These are phyloP conservation scores for Phytopythium helicoides DNA, from an alignment of 352 stramenopile species.

Conservation along the genomic window DNA sequence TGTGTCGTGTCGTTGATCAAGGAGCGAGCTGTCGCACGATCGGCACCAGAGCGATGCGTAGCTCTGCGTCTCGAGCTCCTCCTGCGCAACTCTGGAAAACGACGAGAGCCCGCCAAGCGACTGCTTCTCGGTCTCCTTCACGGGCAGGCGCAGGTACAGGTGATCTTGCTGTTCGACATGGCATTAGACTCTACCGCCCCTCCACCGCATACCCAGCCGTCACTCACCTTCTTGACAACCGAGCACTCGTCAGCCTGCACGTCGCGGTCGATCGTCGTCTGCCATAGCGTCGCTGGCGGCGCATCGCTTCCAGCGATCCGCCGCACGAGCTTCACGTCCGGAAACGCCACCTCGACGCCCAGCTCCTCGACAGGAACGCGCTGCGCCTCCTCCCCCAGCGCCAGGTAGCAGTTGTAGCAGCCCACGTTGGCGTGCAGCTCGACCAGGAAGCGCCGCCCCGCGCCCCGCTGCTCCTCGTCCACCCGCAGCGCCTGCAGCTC, in stretches of 20 bases:
- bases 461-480: conserved; percentile 2
- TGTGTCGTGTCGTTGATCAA: background rate
- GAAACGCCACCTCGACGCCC: conserved; percentile 35
- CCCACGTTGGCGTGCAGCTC: conserved; percentile 84
- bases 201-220: too few relatives aligned
- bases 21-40: conserved; percentile 24
- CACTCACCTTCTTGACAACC: conserved; percentile 31
- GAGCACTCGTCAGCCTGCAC: conserved; percentile 40
- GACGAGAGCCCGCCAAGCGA: conserved; percentile 47
- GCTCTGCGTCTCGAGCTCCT: conserved; percentile 38
- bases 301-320: background rate
- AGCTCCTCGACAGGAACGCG: conserved; percentile 23
- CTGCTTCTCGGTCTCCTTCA: conserved; percentile 47
- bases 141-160: conserved; percentile 60
- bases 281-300: conserved; percentile 31
- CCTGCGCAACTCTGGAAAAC: conserved; percentile 45
- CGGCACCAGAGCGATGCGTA: conserved; percentile 49
- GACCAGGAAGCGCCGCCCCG: conserved; percentile 39
- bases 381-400: conserved; percentile 12
- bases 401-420: conserved; percentile 77
- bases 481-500: conserved; percentile 23
- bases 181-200: too few relatives aligned
- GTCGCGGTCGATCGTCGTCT: conserved; percentile 50
- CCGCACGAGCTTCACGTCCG: conserved; percentile 27
- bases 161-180: too few relatives aligned